Percentiles rank a stretch among this genome's conserved stretches.
phyloP scores from a whole-genome alignment of 768 basidiomycete genomes.

The Macrolepiota dolichaula region DNA sequence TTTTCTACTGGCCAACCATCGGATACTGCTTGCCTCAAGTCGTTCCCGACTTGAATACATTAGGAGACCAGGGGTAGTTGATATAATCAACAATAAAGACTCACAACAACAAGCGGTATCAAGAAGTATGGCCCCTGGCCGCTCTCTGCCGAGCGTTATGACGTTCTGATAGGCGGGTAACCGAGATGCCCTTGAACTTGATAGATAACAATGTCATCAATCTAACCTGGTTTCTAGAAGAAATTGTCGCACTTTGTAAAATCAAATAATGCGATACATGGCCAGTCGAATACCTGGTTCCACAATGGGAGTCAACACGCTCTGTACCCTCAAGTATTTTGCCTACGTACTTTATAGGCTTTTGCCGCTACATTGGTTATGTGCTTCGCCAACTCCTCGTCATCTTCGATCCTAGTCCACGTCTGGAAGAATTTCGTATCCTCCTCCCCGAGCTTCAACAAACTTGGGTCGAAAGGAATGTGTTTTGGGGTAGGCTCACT shows the following conservation, averaged over 20 bases:
- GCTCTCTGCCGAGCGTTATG: conserved; percentile 22
- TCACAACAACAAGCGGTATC: conserved; percentile 43
- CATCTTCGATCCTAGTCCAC: conserved; percentile 31
- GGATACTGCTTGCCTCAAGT: conserved; percentile 30
- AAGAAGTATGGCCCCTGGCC: conserved; percentile 30
- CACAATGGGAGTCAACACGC: too few species aligned
- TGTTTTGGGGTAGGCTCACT: too few species aligned
- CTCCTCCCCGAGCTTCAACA: not conserved
- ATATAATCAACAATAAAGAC: conserved; percentile 4
- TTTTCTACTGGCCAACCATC: conserved; percentile 37
- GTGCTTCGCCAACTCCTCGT: conserved; percentile 33
- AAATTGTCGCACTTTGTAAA: conserved; percentile 26
- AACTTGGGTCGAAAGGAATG: not conserved
- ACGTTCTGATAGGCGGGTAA: conserved; percentile 30
- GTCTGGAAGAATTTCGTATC: not conserved
- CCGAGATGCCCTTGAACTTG: conserved; percentile 29
- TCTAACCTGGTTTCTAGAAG: too few species aligned
- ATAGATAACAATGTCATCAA: not conserved
- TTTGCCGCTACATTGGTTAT: conserved; percentile 31
- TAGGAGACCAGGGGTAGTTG: not conserved
- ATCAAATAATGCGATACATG: conserved; percentile 32
- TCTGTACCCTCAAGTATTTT: too few species aligned
- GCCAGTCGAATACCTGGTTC: conserved; percentile 28
- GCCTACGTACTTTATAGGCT: conserved; percentile 26
- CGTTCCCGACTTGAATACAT: conserved; percentile 33